phyloP scores from a whole-genome alignment of 192 early-diverging fungal genomes.

The Haplosporangium gracile region DNA sequence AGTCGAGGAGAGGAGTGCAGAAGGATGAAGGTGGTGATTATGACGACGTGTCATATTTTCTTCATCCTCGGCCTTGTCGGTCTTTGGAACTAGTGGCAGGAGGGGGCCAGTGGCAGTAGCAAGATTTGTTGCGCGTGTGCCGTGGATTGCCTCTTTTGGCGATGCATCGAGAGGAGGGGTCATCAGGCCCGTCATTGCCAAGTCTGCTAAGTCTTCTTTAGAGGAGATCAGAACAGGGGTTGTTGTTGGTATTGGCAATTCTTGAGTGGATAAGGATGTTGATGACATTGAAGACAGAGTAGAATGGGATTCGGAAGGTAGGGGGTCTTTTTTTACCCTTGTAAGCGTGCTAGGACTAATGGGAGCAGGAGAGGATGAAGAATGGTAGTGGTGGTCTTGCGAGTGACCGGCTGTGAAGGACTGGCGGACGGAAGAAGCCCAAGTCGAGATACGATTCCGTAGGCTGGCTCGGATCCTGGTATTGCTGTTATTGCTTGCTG shows the following conservation, averaged over 20 bases:
- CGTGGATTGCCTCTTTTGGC: not conserved
- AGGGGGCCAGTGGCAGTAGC: too few relatives aligned
- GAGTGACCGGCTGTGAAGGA: slow-evolving; percentile 12
- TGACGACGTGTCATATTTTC: not conserved
- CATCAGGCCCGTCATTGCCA: not conserved
- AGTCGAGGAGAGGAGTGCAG: not conserved
- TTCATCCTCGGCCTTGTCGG: not conserved
- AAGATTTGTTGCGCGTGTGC: not conserved
- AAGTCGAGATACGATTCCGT: slow-evolving; percentile 33
- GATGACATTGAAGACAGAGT: not conserved
- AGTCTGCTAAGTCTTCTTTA: not conserved
- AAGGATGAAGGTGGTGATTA: not conserved
- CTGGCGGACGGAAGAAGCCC: slow-evolving; percentile 32
- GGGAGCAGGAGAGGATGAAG: not conserved
- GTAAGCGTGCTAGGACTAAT: not conserved
- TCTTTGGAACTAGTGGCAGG: not conserved
- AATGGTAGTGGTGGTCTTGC: not conserved
- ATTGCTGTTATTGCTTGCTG: slow-evolving; percentile 7
- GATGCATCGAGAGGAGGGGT: not conserved
- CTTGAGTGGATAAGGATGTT: not conserved
- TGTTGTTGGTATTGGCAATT: not conserved
- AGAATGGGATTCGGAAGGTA: not conserved
- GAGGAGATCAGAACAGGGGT: not conserved
- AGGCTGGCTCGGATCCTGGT: not conserved
- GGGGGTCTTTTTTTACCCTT: not conserved